Base-by-base conservation (phyloP, 495 filamentous ascomycete species). In the Penicillium lividum region DNA sequence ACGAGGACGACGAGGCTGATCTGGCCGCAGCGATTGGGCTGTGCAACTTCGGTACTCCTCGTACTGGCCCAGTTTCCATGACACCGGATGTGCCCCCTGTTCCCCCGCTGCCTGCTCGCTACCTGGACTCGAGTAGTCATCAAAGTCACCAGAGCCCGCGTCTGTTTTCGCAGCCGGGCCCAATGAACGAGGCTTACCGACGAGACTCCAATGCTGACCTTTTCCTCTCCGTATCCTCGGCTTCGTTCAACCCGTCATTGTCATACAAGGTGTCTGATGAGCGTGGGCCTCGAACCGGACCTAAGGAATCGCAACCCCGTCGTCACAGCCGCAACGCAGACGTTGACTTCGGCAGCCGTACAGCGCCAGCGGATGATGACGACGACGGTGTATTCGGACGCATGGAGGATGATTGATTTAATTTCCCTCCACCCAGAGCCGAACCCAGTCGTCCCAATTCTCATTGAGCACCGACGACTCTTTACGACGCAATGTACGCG, bases 341-440 rank as follows among this genome's bases (percentile, higher is more conserved):
- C 51, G 92, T 96, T 56, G 90, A 93, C 38, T 89, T 87, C 58
- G 86, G 91, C 54, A 81, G 79, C 63, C 82, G 78, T 34, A 78
- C 83, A 16, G 82, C 80, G 8, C 84, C 86, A 29, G 86, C 84
- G 61, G 91, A 95, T 67, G 93, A 98, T 62, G 93, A 96, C 49
- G 93, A 97, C 53, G 94, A 97, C 59, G 93, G 91, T 57, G 83
- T 98, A 51, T 98, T 98, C 79, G 94, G 94, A 25, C 85, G 84
- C 57, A 97, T 97, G 93, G 94, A 98, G 69, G 92, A 73, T 96
- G 82, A 67, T 57, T 22, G 38, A 16, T 5, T 27, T 44, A 15
- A 48, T 31, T 54, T 34, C 6, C 38, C 38, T 4, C 7, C 7
- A 16, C 38, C 10, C 38, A 40, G 31, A 33, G 31, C 13, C 40